phyloP scores from a whole-genome alignment of 257 asterid species.

The Apocynum venetum region DNA sequence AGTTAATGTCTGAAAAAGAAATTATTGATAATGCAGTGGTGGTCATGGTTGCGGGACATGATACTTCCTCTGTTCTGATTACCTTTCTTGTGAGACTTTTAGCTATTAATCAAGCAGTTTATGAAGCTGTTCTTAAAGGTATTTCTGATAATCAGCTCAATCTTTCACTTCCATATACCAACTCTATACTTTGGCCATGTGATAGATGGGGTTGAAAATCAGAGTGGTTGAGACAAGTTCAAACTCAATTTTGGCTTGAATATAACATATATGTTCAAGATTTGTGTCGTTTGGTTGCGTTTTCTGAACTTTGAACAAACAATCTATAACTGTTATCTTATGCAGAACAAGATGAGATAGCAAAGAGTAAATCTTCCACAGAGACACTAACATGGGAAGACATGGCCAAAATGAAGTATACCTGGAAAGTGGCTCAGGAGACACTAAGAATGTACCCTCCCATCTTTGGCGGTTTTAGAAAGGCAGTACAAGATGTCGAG shows the following conservation, averaged over 20 bases:
- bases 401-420: conserved; percentile 63
- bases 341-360: conserved; percentile 62
- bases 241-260: too few species aligned
- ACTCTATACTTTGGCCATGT: background rate
- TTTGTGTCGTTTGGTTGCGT: background rate
- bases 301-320: background rate
- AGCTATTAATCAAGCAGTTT: conserved; percentile 39
- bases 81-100: conserved; percentile 51
- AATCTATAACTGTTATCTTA: background rate
- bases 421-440: conserved; percentile 78
- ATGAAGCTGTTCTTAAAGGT: conserved; percentile 61
- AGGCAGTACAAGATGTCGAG: conserved; percentile 49
- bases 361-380: conserved; percentile 30
- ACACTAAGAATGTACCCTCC: conserved; percentile 57
- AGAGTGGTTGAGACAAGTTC: too few species aligned
- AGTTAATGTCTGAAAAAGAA: conserved; percentile 51
- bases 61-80: conserved; percentile 57
- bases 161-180: background rate
- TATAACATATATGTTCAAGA: too few species aligned
- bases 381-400: conserved; percentile 62
- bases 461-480: conserved; percentile 63
- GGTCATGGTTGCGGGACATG: conserved; percentile 66
- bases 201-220: too few species aligned
- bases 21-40: conserved; percentile 57
- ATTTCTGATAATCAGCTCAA: background rate